Base-by-base conservation (phyloP, 768 basidiomycete species). In the Lentinula boryana region DNA sequence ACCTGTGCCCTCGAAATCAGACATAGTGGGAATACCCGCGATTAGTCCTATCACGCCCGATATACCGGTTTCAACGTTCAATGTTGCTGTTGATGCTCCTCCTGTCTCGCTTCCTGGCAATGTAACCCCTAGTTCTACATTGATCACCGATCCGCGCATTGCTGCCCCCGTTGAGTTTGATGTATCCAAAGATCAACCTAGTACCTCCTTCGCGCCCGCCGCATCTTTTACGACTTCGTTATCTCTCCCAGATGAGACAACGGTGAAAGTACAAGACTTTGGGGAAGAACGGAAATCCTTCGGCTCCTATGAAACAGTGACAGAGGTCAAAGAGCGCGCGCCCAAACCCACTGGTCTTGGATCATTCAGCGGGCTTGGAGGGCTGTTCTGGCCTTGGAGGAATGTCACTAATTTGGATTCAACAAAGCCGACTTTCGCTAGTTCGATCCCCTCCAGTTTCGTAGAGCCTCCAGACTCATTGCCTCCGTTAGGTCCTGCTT, bases 281-380 rank as follows among this genome's bases (percentile, higher is more conserved):
- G 38, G 12, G 5, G 18, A 35, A 5, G 27, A 53, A 36, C 31
- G 5, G 15, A 23, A 16, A 35, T 18, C 2, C 18, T n/a, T 13
- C 4, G 21, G 36, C 5, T 10, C 33, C 18, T 3, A 38, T 4
- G 18, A 40, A 6, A 23, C n/a, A 35, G n/a, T 52, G 32, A 50
- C 21, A 16, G 48, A 31, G 23, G 23, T 54, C 18, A 56, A 56
- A 56, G 55, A 56, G n/a, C 41, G 55, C 31, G 55, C 55, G 4
- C 55, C 55, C 3, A 56, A 44, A 43, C 55, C 55, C 21, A 56
- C 55, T 7, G 55, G 55, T 2, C 55, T 56, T 16, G 55, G 55
- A 5, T 56, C 55, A 8, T 31, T 56, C 23, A 43, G 31, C 8
- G 55, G 38, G 4, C 40, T 56, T 15, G 55, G 55, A 56, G 55